Percentiles rank a stretch among this genome's conserved stretches.
phyloP scores from a whole-genome alignment of 768 basidiomycete genomes.

The Tulasnella sp. region DNA sequence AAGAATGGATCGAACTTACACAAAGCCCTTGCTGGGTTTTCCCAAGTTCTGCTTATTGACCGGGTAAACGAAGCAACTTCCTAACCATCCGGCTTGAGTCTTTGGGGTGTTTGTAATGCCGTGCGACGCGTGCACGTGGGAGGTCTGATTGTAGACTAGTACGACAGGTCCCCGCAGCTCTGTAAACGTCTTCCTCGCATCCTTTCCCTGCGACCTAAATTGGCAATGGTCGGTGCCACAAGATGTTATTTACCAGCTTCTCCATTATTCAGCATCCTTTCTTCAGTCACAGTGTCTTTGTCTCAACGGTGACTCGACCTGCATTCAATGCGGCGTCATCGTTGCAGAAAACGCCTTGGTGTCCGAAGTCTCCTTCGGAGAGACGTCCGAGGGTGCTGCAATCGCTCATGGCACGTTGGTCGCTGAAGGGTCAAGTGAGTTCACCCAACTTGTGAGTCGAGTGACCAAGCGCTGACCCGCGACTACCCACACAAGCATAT shows the following conservation, averaged over 20 bases:
- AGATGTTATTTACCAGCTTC: no score
- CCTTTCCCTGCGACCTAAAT: not conserved
- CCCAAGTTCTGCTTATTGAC: no score
- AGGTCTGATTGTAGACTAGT: not conserved
- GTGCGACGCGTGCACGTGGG: not conserved
- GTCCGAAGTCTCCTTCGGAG: slow-evolving; percentile 93
- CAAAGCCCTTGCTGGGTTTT: no score
- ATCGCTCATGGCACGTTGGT: slow-evolving; percentile 96
- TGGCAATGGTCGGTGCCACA: not conserved
- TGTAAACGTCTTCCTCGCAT: not conserved
- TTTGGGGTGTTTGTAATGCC: not conserved
- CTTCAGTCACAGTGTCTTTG: slow-evolving; percentile 25
- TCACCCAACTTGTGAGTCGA: not conserved
- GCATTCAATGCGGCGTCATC: slow-evolving; percentile 83
- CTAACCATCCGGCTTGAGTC: no score
- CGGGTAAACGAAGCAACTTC: no score
- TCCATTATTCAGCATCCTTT: not conserved
- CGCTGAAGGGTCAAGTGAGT: slow-evolving; percentile 86
- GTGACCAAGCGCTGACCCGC: not conserved
- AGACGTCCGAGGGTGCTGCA: slow-evolving; percentile 87
- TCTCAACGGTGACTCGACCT: slow-evolving; percentile 71
- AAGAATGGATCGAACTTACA: no score
- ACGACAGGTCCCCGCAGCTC: not conserved
- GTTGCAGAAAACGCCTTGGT: slow-evolving; percentile 93
- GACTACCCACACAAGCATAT: slow-evolving; percentile 56